Conservation (phyloP, 2,329 filamentous ascomycete species). For the Neonectria coccinea region DNA sequence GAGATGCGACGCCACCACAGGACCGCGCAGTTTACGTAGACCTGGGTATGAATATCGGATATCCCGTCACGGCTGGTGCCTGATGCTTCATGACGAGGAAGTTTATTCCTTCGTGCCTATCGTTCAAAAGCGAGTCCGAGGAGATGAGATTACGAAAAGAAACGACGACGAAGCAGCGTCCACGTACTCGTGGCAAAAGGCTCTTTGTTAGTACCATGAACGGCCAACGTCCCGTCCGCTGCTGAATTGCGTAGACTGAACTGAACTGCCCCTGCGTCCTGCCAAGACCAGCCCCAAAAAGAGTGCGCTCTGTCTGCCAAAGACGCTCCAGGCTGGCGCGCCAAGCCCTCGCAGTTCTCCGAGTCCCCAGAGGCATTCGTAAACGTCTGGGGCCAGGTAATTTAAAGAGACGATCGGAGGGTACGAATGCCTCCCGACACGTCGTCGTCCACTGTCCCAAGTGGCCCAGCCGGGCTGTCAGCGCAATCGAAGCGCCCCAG, state of each 20-base stretch:
- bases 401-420: conserved; percentile 27
- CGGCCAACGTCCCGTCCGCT: not conserved
- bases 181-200: conserved; percentile 14
- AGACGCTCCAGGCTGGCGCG: not conserved
- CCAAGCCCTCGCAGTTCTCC: conserved; percentile 5
- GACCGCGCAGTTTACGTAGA: conserved; percentile 14
- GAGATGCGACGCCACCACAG: conserved; percentile 21
- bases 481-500: conserved; percentile 6
- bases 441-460: conserved; percentile 1
- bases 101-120: not conserved
- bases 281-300: conserved; percentile 14
- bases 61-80: conserved; percentile 1
- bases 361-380: conserved; percentile 21
- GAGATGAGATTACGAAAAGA: not conserved
- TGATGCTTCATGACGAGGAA: conserved; percentile 3
- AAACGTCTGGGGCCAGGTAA: conserved; percentile 24
- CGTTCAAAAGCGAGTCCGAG: not conserved
- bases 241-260: conserved; percentile 10
- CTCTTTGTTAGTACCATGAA: conserved; percentile 3
- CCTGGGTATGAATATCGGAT: not conserved
- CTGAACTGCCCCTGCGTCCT: conserved; percentile 5
- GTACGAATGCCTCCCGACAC: not conserved
- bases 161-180: not conserved
- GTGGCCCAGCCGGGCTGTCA: conserved; percentile 10
- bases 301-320: conserved; percentile 10